A percentile compares a stretch with the other conserved stretches of the same genome.
phyloP scores from a whole-genome alignment of 225 moss, liverwort and hornwort species.

The Marchantia paleacea region DNA sequence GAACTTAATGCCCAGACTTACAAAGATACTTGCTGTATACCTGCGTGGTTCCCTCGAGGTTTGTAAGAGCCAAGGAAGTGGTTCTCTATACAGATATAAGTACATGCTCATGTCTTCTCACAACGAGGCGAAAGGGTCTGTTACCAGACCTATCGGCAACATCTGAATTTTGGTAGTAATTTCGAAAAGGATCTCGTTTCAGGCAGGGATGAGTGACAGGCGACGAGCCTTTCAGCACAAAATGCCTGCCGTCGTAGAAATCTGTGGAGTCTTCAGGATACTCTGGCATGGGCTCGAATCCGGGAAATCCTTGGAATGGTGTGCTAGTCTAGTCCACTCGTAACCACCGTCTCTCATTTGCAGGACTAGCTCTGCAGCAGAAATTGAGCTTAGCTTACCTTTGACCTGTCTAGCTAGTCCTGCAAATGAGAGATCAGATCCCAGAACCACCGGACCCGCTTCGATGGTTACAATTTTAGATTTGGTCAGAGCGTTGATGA shows the following conservation, averaged over 20 bases:
- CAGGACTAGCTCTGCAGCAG: slow-evolving; percentile 36
- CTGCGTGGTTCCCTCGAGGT: too few relatives aligned
- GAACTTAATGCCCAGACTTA: too few relatives aligned
- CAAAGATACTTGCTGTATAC: too few relatives aligned
- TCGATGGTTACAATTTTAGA: slow-evolving; percentile 47
- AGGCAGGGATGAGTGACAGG: slow-evolving; percentile 62
- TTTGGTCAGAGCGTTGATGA: slow-evolving; percentile 9
- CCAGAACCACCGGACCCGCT: slow-evolving; percentile 47
- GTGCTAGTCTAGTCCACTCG: slow-evolving; percentile 86
- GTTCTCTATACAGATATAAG: too few relatives aligned
- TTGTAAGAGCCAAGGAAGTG: too few relatives aligned
- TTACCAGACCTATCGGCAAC: slow-evolving; percentile 57
- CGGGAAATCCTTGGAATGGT: slow-evolving; percentile 55
- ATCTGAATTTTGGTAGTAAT: slow-evolving; percentile 85
- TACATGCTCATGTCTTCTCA: too few relatives aligned
- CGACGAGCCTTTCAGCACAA: slow-evolving; percentile 71
- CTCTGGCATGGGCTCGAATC: slow-evolving; percentile 56
- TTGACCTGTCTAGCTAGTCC: slow-evolving; percentile 41
- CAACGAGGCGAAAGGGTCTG: too few relatives aligned
- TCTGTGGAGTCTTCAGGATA: slow-evolving; percentile 67
- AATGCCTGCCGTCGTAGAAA: slow-evolving; percentile 70
- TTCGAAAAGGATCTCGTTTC: slow-evolving; percentile 64
- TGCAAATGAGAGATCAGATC: slow-evolving; percentile 24
- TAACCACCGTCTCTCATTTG: slow-evolving; percentile 54
- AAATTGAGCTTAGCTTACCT: slow-evolving; percentile 47